phyloP scores from a whole-genome alignment of 306 rosid genomes.

The Cucumis sativus region DNA sequence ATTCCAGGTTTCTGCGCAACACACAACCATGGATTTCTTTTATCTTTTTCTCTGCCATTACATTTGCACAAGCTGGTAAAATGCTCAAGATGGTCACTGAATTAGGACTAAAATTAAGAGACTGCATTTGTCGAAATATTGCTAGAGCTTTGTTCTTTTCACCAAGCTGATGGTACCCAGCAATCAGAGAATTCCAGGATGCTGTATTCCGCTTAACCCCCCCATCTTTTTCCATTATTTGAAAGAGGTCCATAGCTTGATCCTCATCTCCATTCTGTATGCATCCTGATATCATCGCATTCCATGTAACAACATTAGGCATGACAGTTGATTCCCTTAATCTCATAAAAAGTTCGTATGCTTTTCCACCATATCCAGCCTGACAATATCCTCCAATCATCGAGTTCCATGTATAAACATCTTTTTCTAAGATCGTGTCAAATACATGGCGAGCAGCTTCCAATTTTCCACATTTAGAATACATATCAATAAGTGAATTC shows the following conservation, averaged over 20 bases:
- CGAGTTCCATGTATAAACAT: conserved; percentile 84
- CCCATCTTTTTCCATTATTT: conserved; percentile 64
- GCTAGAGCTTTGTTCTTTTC: conserved; percentile 59
- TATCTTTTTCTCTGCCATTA: conserved; percentile 48
- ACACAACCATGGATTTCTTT: conserved; percentile 77
- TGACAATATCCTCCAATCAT: conserved; percentile 86
- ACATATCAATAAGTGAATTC: conserved; percentile 76
- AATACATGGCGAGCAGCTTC: conserved; percentile 65
- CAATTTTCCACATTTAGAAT: conserved; percentile 67
- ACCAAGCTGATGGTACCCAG: conserved; percentile 66
- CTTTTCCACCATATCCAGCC: conserved; percentile 79
- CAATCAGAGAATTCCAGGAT: conserved; percentile 77
- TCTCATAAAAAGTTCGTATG: conserved; percentile 64
- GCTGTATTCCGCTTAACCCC: conserved; percentile 59
- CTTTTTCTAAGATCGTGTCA: conserved; percentile 47
- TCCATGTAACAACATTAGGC: conserved; percentile 77
- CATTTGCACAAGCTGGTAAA: conserved; percentile 62
- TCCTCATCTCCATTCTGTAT: conserved; percentile 73
- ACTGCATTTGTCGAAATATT: conserved; percentile 75
- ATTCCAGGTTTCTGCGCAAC: conserved; percentile 46
- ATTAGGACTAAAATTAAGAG: conserved; percentile 39
- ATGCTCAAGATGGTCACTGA: conserved; percentile 62
- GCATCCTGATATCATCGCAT: conserved; percentile 77
- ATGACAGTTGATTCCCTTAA: conserved; percentile 66
- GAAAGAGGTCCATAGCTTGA: conserved; percentile 68